A percentile compares a stretch with the other conserved stretches of the same genome.
Evolutionary conservation across 305 asterid species (phyloP).

Genomic region (Caryopteris hybrid): DNA sequence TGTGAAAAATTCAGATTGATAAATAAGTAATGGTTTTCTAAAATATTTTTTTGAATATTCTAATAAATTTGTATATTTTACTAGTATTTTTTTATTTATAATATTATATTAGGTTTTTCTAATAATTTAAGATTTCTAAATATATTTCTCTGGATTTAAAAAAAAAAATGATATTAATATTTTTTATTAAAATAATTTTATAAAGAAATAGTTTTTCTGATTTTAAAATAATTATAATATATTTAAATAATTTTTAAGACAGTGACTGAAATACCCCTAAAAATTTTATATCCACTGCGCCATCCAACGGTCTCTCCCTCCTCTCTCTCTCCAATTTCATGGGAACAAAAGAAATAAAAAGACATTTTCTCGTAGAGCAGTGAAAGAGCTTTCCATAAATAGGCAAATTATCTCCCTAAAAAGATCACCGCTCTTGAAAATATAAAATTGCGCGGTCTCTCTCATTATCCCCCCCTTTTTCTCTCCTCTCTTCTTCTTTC

Average conservation of each 20-base stretch:
- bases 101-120: too few species aligned
- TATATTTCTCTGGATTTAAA: too few species aligned
- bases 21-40: too few species aligned
- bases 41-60: too few species aligned
- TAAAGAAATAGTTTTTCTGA: neutral
- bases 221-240: too few species aligned
- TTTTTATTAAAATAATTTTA: too few species aligned
- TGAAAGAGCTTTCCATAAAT: neutral
- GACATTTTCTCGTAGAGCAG: neutral
- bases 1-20: too few species aligned
- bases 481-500: constrained; percentile 13
- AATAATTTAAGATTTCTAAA: too few species aligned
- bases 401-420: neutral
- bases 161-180: too few species aligned
- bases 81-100: too few species aligned
- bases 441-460: constrained; percentile 63
- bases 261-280: too few species aligned
- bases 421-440: constrained; percentile 21
- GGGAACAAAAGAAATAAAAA: neutral
- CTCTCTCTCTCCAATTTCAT: neutral
- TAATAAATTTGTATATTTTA: too few species aligned
- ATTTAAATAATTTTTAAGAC: neutral
- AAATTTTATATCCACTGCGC: neutral
- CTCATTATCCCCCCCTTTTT: constrained; percentile 9
- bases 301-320: constrained; percentile 16